Conservation (phyloP, 108 stramenopile genomes). For the Phaeodactylum tricornutum region DNA sequence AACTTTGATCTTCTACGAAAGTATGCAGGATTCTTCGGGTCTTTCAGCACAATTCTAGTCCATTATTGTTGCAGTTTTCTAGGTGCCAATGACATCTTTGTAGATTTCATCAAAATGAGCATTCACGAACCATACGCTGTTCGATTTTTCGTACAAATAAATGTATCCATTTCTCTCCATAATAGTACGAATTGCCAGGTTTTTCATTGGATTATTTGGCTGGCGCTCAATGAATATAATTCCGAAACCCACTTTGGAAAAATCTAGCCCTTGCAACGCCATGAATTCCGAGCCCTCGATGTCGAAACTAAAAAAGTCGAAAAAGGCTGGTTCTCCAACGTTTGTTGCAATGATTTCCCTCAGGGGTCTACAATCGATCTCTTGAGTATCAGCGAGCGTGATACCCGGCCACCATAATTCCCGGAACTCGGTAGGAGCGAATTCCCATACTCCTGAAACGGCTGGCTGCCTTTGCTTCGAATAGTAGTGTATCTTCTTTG, state of each 20-base stretch:
- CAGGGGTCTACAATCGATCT: constrained; percentile 5
- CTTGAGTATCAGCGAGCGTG: background rate
- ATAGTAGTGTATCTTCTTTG: constrained; percentile 2
- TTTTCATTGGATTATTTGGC: no score
- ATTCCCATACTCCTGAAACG: constrained; percentile 11
- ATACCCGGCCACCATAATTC: constrained; percentile 1
- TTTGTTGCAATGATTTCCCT: constrained; percentile 1
- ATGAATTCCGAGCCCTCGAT: constrained; percentile 24
- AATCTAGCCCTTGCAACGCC: constrained; percentile 48
- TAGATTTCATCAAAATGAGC: no score
- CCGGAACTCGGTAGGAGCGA: constrained; percentile 4
- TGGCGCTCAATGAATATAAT: constrained; percentile 57
- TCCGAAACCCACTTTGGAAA: constrained; percentile 27
- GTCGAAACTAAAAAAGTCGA: constrained; percentile 23
- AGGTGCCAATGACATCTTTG: no score
- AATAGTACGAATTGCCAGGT: no score
- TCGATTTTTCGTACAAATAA: no score
- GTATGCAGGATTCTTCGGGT: no score
- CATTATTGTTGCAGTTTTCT: no score
- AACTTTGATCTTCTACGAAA: no score
- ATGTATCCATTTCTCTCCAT: no score
- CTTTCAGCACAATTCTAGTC: no score
- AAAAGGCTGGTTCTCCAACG: background rate
- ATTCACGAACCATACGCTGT: no score
- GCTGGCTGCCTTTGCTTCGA: background rate